These are phyloP conservation scores for Boeremia lycopersici DNA, from an alignment of 2,329 filamentous ascomycete genomes.

Conservation along the genomic window DNA sequence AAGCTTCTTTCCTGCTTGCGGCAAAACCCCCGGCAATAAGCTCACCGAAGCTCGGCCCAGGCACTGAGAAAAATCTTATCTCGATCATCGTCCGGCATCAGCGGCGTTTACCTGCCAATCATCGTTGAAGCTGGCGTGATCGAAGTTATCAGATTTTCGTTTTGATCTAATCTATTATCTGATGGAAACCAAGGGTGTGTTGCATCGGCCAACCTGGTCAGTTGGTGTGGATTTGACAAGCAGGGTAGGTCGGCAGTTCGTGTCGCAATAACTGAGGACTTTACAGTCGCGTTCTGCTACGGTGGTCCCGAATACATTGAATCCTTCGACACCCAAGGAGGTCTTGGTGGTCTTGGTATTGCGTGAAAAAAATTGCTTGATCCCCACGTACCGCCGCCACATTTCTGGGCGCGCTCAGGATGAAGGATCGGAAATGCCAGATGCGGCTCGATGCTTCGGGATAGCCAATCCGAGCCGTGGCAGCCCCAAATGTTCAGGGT, in stretches of 20 bases:
- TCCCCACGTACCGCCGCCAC: slow-evolving; percentile 17
- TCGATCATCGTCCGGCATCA: slow-evolving; percentile 31
- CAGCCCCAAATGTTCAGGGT: slow-evolving; percentile 1
- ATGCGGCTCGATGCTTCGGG: background rate
- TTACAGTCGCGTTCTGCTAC: background rate
- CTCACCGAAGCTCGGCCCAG: slow-evolving; percentile 30
- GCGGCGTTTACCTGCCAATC: slow-evolving; percentile 22
- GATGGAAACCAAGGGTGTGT: slow-evolving; percentile 22
- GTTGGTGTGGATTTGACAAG: slow-evolving; percentile 8
- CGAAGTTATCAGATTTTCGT: slow-evolving; percentile 35
- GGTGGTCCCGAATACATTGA: background rate
- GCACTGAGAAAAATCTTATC: slow-evolving; percentile 29
- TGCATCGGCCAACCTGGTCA: background rate
- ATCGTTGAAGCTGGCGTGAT: slow-evolving; percentile 1
- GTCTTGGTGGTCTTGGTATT: slow-evolving; percentile 4
- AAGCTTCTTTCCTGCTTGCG: slow-evolving; percentile 17
- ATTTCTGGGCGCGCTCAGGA: slow-evolving; percentile 6
- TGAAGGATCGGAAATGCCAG: background rate
- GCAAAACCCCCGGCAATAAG: slow-evolving; percentile 26
- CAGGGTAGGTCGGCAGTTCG: background rate
- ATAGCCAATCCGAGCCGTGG: slow-evolving; percentile 11
- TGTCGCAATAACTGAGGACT: background rate
- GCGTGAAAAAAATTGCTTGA: slow-evolving; percentile 15
- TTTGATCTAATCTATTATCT: slow-evolving; percentile 38
- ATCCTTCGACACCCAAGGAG: background rate